Conservation (phyloP, 495 filamentous ascomycete species). For the Penicillium dipodomyicola region DNA sequence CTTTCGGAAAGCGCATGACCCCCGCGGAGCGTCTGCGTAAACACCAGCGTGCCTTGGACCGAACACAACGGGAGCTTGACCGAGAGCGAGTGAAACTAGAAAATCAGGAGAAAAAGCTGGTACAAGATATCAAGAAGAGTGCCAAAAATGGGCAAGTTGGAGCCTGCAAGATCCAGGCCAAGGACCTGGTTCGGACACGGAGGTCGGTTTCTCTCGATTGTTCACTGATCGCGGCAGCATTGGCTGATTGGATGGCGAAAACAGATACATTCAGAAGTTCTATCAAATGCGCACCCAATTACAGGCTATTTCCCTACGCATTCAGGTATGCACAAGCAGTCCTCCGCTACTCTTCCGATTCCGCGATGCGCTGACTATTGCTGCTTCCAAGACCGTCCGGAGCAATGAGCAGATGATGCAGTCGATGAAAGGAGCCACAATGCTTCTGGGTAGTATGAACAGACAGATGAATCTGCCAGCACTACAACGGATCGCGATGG, state of each 20-base stretch:
- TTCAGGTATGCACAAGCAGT: slow-evolving; percentile 63
- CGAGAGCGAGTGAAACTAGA: slow-evolving; percentile 91
- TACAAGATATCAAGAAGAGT: slow-evolving; percentile 93
- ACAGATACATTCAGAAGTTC: slow-evolving; percentile 94
- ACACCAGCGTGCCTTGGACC: slow-evolving; percentile 93
- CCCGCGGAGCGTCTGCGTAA: slow-evolving; percentile 94
- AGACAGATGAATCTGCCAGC: slow-evolving; percentile 94
- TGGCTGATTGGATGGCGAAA: slow-evolving; percentile 5
- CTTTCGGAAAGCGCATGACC: slow-evolving; percentile 97
- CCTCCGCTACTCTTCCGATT: neutral
- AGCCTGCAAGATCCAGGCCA: slow-evolving; percentile 94
- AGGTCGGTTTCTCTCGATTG: slow-evolving; percentile 48
- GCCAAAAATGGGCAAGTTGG: slow-evolving; percentile 97
- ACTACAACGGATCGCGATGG: slow-evolving; percentile 95
- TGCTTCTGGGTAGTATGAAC: slow-evolving; percentile 93
- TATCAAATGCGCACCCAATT: slow-evolving; percentile 96
- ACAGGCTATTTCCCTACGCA: slow-evolving; percentile 89
- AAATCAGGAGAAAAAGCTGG: slow-evolving; percentile 96
- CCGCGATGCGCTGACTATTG: slow-evolving; percentile 8
- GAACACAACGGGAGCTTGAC: slow-evolving; percentile 93
- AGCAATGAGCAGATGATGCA: slow-evolving; percentile 99
- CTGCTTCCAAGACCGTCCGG: slow-evolving; percentile 70
- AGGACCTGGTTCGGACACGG: slow-evolving; percentile 90
- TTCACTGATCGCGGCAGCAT: neutral
- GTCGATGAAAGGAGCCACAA: slow-evolving; percentile 96